These are phyloP conservation scores for Lenwebbia sp. DNA, from an alignment of 345 rosid species.

Conservation along the genomic window DNA sequence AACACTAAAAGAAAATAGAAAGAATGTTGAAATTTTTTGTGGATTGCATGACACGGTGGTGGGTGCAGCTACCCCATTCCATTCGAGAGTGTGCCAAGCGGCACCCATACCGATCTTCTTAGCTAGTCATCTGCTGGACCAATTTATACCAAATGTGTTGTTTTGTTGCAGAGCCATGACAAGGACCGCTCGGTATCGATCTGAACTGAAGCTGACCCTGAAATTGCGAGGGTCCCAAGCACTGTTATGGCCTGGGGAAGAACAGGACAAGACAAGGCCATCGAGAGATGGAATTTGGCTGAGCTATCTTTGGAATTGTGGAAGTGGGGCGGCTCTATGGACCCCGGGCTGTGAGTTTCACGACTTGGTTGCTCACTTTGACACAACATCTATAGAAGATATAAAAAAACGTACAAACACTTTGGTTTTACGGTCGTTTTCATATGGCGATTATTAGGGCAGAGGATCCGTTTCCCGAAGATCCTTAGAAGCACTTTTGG, in stretches of 20 bases:
- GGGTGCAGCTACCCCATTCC: not conserved
- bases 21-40: no score
- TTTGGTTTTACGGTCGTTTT: not conserved
- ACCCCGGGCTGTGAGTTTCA: not conserved
- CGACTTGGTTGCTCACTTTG: not conserved
- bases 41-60: no score
- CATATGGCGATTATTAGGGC: not conserved
- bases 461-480: rapidly evolving
- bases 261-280: not conserved
- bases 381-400: not conserved
- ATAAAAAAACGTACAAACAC: no score
- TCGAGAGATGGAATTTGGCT: not conserved
- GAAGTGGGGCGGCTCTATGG: not conserved
- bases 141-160: not conserved
- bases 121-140: not conserved
- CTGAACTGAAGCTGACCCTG: not conserved
- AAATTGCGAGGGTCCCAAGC: not conserved
- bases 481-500: not conserved
- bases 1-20: no score
- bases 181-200: not conserved
- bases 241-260: not conserved
- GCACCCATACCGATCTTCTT: not conserved
- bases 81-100: not conserved
- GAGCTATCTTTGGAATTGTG: not conserved
- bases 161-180: not conserved